Base-by-base conservation (phyloP, 192 early-diverging fungal genomes). In the Podila clonocystis region DNA sequence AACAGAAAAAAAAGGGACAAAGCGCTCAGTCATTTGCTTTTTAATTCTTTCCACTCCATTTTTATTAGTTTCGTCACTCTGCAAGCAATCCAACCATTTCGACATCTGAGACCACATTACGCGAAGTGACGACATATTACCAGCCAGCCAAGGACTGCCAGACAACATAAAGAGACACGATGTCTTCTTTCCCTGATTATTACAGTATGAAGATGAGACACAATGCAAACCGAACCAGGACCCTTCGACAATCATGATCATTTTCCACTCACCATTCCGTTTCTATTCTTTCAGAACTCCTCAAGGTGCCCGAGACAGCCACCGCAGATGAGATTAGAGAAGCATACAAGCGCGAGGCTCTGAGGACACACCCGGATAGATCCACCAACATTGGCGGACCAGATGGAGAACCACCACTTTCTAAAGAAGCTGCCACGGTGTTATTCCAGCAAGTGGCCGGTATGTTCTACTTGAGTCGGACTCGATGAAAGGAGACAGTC, bases 321-420 rank as follows among this genome's bases (percentile, higher is more conserved):
- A 89, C 87, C 9, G 68, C 86, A 9, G 89, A 91, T 5, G 82
- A 93, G 63, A 92, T 96, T 62, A 88, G 94, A 72, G 84, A 90
- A n/a, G 95, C 92, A 0, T 96, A 96, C 75, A 95, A 94, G 84
- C 86, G 85, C 38, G 85, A 91, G 66, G 93, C 94, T 3, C 78
- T 94, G 58, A 73, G 83, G 36, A 85, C 86, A 26, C 93, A 94
- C 63, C 93, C 93, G 1, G 93, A 94, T 83, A 72, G 93, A 61
- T 91, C 70, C 36, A 73, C 67, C 2, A 85, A 87, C 22, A 86
- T 93, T 22, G 93, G 91, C 4, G 73, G 70, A 1, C 71, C 83
- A 8, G 59, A 58, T 49, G 82, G 69, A 57, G 70, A 68, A 50
- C 62, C 58, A 19, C 58, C 71, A 19, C 34, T 85, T 59, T 72